Evolutionary conservation across 208 protist species (phyloP), one percentile per base, ranked within the genome.

Genomic region (Leishmania guyanensis): DNA sequence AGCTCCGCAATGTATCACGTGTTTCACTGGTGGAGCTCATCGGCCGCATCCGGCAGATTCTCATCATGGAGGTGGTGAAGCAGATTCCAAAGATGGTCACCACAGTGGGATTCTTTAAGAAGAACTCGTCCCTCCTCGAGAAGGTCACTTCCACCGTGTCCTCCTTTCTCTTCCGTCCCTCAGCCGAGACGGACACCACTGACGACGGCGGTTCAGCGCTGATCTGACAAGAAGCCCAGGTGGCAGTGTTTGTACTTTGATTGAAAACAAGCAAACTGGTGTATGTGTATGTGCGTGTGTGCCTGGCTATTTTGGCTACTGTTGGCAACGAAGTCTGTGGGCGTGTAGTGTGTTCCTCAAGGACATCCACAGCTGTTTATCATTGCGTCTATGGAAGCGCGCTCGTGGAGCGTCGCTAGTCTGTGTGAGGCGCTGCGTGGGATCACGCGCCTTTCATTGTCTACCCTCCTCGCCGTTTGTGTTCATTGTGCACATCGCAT

Each of bases 21-120:
- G 77, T 81, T 46, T 90, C 88, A 26, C 64, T 80, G n/a, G 33
- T 62, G 17, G 79, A 91, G 51, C 83, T 92, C 10, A 36, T 84
- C 0, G 72, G 51, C 43, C 66, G 84, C 3, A n/a, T 91, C 22
- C 79, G 83, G 72, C 88, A 92, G 75, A 82, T 85, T 22, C 54
- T 93, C 5, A 50, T 87, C 5, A 81, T 87, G 78, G 88, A 92
- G 81, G 68, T 90, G 66, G 54, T 93, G 29, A 88, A 86, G 73
- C 88, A 91, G 66, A 82, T 91, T 9, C 88, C 88, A n/a, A 83
- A 87, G 33, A 83, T 90, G 56, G 78, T 93, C 6, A 86, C 81
- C 39, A 90, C 86, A 62, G 88, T 90, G 16, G 86, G 89, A 5
- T 64, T 91, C 53, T 90, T 93, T 60, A 81, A 79, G 69, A 84